These are phyloP conservation scores for Candida yuanshanica DNA, from an alignment of 805 yeast species.

Conservation along the genomic window DNA sequence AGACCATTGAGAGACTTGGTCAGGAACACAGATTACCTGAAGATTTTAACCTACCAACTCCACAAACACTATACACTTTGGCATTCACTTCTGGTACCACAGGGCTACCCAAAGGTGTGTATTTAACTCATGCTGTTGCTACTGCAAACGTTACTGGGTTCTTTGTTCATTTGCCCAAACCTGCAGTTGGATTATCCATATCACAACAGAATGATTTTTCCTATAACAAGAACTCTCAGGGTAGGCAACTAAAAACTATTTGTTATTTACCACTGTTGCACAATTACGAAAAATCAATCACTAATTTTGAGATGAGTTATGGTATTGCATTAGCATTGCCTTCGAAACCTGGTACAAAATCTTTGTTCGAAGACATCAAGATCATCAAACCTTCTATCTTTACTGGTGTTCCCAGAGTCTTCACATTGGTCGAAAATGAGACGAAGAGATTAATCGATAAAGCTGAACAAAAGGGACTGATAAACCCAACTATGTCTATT, in stretches of 20 bases:
- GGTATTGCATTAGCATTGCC: constrained; percentile 46
- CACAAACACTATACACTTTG: constrained; percentile 48
- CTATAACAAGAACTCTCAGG: constrained; percentile 14
- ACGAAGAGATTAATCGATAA: constrained; percentile 12
- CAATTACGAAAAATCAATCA: constrained; percentile 46
- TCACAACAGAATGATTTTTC: constrained; percentile 9
- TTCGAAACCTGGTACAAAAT: constrained; percentile 32
- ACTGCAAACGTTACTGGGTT: constrained; percentile 31
- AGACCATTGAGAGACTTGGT: constrained; percentile 27
- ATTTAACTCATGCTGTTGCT: constrained; percentile 52
- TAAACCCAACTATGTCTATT: not conserved
- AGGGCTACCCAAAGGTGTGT: constrained; percentile 71
- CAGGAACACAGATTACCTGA: constrained; percentile 24
- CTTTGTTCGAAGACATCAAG: constrained; percentile 45
- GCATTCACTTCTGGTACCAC: constrained; percentile 67
- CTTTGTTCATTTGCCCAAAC: constrained; percentile 23
- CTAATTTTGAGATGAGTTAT: constrained; percentile 32
- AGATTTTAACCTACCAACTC: constrained; percentile 32
- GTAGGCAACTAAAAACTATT: constrained; percentile 19
- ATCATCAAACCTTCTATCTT: constrained; percentile 40
- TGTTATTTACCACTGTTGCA: constrained; percentile 53
- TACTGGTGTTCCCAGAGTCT: constrained; percentile 52
- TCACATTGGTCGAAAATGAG: constrained; percentile 39
- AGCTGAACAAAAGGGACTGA: constrained; percentile 20
- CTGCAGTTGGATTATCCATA: constrained; percentile 18